A percentile compares a stretch with the other conserved stretches of the same genome.
Evolutionary conservation across 495 filamentous ascomycete species (phyloP).

Genomic region (Annulohypoxylon stygium): DNA sequence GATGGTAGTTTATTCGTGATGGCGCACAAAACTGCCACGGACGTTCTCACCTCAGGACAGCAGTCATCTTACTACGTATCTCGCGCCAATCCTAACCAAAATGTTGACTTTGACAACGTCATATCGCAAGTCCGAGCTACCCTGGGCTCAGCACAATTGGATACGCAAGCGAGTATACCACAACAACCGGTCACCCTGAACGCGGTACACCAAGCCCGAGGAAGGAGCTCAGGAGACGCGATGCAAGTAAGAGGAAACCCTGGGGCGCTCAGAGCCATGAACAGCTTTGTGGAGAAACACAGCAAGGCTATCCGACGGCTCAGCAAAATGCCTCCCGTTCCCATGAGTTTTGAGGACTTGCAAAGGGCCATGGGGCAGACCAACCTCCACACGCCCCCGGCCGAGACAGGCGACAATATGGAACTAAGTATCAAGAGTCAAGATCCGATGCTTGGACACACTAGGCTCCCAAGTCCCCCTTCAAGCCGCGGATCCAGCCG

Average conservation of each 20-base stretch:
- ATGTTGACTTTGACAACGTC: slow-evolving; percentile 60
- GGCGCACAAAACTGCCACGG: slow-evolving; percentile 54
- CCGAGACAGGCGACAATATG: slow-evolving; percentile 34
- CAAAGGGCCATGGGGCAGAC: slow-evolving; percentile 31
- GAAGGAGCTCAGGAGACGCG: slow-evolving; percentile 47
- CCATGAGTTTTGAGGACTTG: slow-evolving; percentile 55
- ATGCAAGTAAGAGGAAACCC: slow-evolving; percentile 56
- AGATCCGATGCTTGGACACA: slow-evolving; percentile 7
- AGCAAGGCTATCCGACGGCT: slow-evolving; percentile 60
- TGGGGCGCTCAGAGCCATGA: slow-evolving; percentile 59
- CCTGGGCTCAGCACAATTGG: slow-evolving; percentile 44
- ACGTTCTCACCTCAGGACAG: slow-evolving; percentile 49
- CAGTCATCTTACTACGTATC: slow-evolving; percentile 48
- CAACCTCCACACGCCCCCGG: slow-evolving; percentile 41
- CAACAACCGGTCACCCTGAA: slow-evolving; percentile 53
- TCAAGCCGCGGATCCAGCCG: slow-evolving; percentile 49
- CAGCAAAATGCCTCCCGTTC: slow-evolving; percentile 55
- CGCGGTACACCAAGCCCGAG: slow-evolving; percentile 54
- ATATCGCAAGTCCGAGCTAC: slow-evolving; percentile 57
- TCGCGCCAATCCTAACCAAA: slow-evolving; percentile 42
- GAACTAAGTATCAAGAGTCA: slow-evolving; percentile 32
- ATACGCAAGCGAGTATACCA: slow-evolving; percentile 27
- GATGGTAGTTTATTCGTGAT: slow-evolving; percentile 65
- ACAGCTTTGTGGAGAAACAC: slow-evolving; percentile 62
- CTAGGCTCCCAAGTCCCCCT: slow-evolving; percentile 52